These are phyloP conservation scores for Globisporangium orthogonon DNA, from an alignment of 352 stramenopile genomes.

Conservation along the genomic window DNA sequence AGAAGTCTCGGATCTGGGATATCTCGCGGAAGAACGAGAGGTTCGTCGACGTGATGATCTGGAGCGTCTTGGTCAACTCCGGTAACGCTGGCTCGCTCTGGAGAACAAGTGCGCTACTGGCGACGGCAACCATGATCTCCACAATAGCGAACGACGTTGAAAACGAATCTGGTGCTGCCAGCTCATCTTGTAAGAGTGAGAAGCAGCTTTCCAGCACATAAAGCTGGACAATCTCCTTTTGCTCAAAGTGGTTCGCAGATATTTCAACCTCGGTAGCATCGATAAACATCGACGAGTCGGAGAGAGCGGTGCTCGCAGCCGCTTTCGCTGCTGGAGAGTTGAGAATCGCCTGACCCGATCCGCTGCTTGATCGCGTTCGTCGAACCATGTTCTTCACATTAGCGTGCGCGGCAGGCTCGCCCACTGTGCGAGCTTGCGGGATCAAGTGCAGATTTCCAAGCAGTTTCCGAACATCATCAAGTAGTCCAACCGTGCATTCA, in stretches of 20 bases:
- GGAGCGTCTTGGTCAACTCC: conserved; percentile 55
- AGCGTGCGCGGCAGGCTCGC: not conserved
- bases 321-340: conserved; percentile 1
- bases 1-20: conserved; percentile 51
- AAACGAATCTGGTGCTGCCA: conserved; percentile 22
- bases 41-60: conserved; percentile 78
- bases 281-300: conserved; percentile 28
- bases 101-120: conserved; percentile 35
- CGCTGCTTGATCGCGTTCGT: conserved; percentile 6
- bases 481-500: conserved; percentile 18
- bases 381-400: not conserved
- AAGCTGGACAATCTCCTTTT: conserved; percentile 37
- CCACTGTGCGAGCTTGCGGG: not conserved
- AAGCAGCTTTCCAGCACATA: conserved; percentile 49
- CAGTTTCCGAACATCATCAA: conserved; percentile 21
- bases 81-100: conserved; percentile 7
- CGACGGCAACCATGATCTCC: conserved; percentile 45
- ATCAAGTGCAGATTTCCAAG: conserved; percentile 29
- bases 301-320: conserved; percentile 7
- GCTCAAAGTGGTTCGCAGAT: not conserved
- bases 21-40: conserved; percentile 51
- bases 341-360: conserved; percentile 1
- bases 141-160: conserved; percentile 23
- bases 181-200: conserved; percentile 21
- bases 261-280: conserved; percentile 6